Percentiles rank a stretch among this genome's conserved stretches.
phyloP scores from a whole-genome alignment of 768 basidiomycete genomes.

The Suillus discolor region DNA sequence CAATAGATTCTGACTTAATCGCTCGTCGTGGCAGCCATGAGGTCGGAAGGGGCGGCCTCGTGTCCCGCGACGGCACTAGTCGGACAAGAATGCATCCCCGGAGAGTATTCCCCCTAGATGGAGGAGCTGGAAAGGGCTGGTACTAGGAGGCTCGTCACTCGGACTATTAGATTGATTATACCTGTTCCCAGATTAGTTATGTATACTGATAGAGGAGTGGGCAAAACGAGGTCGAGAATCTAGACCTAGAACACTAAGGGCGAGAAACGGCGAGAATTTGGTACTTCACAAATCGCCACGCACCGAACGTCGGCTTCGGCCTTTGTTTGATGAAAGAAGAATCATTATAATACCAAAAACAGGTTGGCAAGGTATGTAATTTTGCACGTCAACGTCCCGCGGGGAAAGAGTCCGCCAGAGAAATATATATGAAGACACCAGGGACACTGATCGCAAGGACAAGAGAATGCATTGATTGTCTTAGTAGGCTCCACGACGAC shows the following conservation, averaged over 20 bases:
- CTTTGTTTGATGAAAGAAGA: constrained; percentile 5
- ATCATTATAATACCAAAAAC: constrained; percentile 6
- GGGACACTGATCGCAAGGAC: neutral
- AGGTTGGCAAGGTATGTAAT: constrained; percentile 4
- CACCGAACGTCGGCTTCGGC: constrained; percentile 2
- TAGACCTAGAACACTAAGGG: neutral
- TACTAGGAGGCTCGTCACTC: neutral
- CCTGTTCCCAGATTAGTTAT: constrained; percentile 4
- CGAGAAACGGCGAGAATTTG: constrained; percentile 3
- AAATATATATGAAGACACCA: neutral
- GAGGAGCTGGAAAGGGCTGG: neutral
- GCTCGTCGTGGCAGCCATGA: constrained; percentile 9
- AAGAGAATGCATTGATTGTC: constrained; percentile 11
- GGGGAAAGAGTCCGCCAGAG: neutral
- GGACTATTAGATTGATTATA: constrained; percentile 1
- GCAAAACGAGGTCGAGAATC: neutral
- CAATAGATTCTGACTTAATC: constrained; percentile 4
- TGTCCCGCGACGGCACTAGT: constrained; percentile 3
- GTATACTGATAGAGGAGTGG: neutral
- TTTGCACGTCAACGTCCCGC: constrained; percentile 6
- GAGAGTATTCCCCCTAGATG: neutral
- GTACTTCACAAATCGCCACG: constrained; percentile 2
- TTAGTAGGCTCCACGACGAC: constrained; percentile 67
- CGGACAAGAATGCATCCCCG: constrained; percentile 2
- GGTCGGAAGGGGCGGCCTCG: constrained; percentile 10